Percentiles rank a stretch among this genome's conserved stretches.
These are phyloP conservation scores for Candida qinlingensis DNA, from an alignment of 805 yeast species.

Conservation along the genomic window DNA sequence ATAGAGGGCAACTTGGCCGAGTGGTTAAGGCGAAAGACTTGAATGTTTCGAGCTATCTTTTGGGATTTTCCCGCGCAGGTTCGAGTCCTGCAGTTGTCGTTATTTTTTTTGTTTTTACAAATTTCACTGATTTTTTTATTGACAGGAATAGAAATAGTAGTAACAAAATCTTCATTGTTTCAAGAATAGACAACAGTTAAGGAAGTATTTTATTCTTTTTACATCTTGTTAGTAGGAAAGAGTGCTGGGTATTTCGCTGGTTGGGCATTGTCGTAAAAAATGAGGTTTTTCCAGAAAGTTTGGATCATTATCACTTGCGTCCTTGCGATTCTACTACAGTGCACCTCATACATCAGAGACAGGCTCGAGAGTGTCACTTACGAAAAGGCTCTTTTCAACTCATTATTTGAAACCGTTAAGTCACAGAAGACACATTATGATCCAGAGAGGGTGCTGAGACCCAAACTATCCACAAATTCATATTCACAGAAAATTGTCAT, in stretches of 20 bases:
- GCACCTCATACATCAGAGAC: constrained; percentile 17
- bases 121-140: neutral
- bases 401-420: constrained; percentile 20
- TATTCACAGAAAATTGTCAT: constrained; percentile 29
- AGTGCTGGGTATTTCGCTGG: too few species aligned
- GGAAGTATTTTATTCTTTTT: too few species aligned
- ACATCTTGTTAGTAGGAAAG: too few species aligned
- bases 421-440: constrained; percentile 12
- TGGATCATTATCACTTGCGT: constrained; percentile 24
- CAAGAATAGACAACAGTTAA: too few species aligned
- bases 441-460: constrained; percentile 15
- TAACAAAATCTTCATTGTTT: too few species aligned
- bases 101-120: neutral
- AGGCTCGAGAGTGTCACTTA: constrained; percentile 17
- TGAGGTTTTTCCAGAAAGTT: constrained; percentile 24
- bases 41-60: constrained; percentile 8
- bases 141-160: too few species aligned
- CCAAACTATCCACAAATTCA: constrained; percentile 37
- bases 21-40: constrained; percentile 15
- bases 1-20: constrained; percentile 11
- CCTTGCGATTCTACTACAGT: constrained; percentile 16
- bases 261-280: neutral
- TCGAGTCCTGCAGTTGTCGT: constrained; percentile 13
- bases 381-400: constrained; percentile 15
- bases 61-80: constrained; percentile 14